Conservation (phyloP, 2,329 filamentous ascomycete species). For the Ophiostoma australiae region DNA sequence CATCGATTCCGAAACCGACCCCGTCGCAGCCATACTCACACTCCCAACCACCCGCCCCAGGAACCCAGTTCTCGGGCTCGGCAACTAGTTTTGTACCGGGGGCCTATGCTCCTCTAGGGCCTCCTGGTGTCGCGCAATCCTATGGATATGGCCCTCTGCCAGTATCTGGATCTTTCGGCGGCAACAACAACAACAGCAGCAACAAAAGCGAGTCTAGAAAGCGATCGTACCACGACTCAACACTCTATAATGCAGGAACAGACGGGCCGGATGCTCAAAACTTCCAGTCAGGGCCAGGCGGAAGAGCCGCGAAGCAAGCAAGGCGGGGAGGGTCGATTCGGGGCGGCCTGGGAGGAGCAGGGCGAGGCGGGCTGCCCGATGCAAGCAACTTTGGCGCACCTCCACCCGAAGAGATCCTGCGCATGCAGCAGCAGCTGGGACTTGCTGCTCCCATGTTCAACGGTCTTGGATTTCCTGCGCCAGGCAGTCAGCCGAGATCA, state of each 20-base stretch:
- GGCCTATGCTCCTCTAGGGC: background rate
- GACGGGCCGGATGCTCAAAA: slow-evolving; percentile 34
- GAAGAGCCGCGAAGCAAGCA: slow-evolving; percentile 55
- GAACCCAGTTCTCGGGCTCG: background rate
- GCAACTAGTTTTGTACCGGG: background rate
- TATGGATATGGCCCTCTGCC: background rate
- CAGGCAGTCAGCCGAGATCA: slow-evolving; percentile 17
- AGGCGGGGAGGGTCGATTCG: slow-evolving; percentile 45
- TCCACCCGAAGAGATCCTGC: slow-evolving; percentile 56
- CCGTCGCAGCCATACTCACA: background rate
- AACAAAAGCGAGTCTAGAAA: slow-evolving; percentile 40
- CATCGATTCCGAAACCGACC: background rate
- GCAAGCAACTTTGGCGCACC: slow-evolving; percentile 25
- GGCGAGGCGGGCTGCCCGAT: background rate
- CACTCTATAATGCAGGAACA: background rate
- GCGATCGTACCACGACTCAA: slow-evolving; percentile 49
- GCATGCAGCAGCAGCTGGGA: slow-evolving; percentile 52
- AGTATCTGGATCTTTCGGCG: background rate
- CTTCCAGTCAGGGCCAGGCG: slow-evolving; percentile 30
- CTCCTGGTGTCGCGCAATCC: background rate
- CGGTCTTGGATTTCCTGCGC: slow-evolving; percentile 31
- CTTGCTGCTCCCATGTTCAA: slow-evolving; percentile 38
- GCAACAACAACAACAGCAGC: slow-evolving; percentile 28
- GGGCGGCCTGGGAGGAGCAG: slow-evolving; percentile 31
- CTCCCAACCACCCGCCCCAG: background rate